These are phyloP conservation scores for Lichtheimia ramosa DNA, from an alignment of 371 early-diverging fungal species.

Conservation along the genomic window DNA sequence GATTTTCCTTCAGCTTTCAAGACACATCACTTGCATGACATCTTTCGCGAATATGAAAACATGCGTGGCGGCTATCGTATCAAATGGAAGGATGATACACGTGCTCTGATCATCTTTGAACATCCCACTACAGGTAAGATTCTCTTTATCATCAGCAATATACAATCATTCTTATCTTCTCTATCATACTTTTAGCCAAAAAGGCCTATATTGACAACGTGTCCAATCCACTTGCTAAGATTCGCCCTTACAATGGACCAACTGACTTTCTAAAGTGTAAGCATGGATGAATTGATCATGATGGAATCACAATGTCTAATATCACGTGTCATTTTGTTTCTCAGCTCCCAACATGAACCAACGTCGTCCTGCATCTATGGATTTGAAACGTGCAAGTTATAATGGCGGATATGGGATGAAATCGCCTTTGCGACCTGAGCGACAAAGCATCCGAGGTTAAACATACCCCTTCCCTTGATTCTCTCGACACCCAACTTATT, in stretches of 20 bases:
- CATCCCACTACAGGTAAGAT: constrained; percentile 65
- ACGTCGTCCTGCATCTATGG: constrained; percentile 16
- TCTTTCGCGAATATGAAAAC: constrained; percentile 56
- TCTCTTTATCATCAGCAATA: constrained; percentile 12
- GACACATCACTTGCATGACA: constrained; percentile 55
- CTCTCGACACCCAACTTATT: too few species aligned
- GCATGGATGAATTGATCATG: neutral
- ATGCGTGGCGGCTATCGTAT: constrained; percentile 71
- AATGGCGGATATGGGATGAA: constrained; percentile 11
- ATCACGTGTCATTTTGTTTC: too few species aligned
- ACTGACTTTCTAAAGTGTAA: constrained; percentile 20
- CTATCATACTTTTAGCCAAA: constrained; percentile 18
- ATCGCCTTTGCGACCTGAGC: constrained; percentile 7
- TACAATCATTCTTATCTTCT: constrained; percentile 28
- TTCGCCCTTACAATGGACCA: constrained; percentile 27
- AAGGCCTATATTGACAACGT: constrained; percentile 31
- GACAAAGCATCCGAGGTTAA: constrained; percentile 12
- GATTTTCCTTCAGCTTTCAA: constrained; percentile 54
- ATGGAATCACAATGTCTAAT: too few species aligned
- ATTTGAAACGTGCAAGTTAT: constrained; percentile 11
- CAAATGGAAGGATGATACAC: constrained; percentile 74
- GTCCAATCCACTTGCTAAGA: constrained; percentile 27
- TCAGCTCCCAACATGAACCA: constrained; percentile 1
- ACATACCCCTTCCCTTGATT: too few species aligned
- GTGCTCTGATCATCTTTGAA: constrained; percentile 71